A percentile compares a stretch with the other conserved stretches of the same genome.
Evolutionary conservation across 768 basidiomycete genomes (phyloP).

Genomic region (Panus rudis): DNA sequence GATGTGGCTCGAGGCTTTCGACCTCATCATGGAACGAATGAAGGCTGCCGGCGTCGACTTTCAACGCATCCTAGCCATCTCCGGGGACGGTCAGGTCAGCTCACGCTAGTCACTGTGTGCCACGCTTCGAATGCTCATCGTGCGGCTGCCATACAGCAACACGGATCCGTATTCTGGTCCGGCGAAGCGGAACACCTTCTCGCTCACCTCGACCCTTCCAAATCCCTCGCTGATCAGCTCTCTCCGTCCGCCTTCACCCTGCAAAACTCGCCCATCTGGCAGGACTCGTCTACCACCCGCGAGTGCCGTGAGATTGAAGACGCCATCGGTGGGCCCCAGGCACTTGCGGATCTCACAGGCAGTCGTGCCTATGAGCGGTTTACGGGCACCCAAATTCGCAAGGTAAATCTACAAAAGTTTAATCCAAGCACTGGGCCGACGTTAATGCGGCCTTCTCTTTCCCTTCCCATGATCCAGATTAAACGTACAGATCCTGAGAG

Average conservation of each 20-base stretch:
- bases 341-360: conserved; percentile 68
- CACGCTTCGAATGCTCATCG: neutral
- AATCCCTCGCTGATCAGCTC: conserved; percentile 53
- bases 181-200: conserved; percentile 43
- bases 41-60: conserved; percentile 54
- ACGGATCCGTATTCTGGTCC: conserved; percentile 84
- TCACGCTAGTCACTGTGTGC: neutral
- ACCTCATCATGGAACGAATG: conserved; percentile 63
- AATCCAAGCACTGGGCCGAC: neutral
- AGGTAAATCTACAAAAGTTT: conserved; percentile 42
- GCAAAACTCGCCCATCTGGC: conserved; percentile 76
- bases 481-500: conserved; percentile 43
- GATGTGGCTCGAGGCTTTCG: conserved; percentile 85
- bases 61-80: conserved; percentile 51
- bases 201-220: conserved; percentile 41
- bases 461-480: conserved; percentile 35
- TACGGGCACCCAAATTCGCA: conserved; percentile 79
- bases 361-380: conserved; percentile 85
- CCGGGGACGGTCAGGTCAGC: conserved; percentile 73
- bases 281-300: conserved; percentile 76
- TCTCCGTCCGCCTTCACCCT: conserved; percentile 60
- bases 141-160: conserved; percentile 47
- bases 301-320: conserved; percentile 69
- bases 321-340: conserved; percentile 61
- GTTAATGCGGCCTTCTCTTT: neutral